Conservation (phyloP, 306 rosid genomes). For the Boehmeria nivea region DNA sequence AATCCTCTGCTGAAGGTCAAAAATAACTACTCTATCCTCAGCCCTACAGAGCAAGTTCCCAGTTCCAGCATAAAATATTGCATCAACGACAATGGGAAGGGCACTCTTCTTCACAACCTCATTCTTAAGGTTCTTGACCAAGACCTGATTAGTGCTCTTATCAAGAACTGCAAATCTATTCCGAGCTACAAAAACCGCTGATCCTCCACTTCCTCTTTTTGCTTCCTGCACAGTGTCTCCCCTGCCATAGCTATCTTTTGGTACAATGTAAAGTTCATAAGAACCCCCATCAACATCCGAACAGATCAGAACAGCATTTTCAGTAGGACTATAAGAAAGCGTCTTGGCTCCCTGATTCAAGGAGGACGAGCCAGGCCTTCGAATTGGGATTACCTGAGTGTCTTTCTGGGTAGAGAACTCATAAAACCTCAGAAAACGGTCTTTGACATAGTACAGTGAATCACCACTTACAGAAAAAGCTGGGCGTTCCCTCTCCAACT, state of each 20-base stretch:
- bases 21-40: slow-evolving; percentile 69
- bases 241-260: slow-evolving; percentile 70
- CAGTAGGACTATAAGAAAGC: slow-evolving; percentile 71
- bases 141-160: slow-evolving; percentile 63
- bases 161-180: slow-evolving; percentile 87
- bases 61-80: slow-evolving; percentile 76
- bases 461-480: slow-evolving; percentile 75
- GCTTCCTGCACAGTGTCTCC: slow-evolving; percentile 70
- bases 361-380: slow-evolving; percentile 67
- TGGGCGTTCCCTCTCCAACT: slow-evolving; percentile 85
- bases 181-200: slow-evolving; percentile 81
- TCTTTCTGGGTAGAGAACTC: slow-evolving; percentile 72
- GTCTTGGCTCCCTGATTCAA: slow-evolving; percentile 76
- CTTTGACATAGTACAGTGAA: slow-evolving; percentile 59
- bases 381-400: slow-evolving; percentile 62
- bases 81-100: slow-evolving; percentile 62
- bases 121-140: slow-evolving; percentile 60
- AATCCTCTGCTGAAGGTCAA: slow-evolving; percentile 72
- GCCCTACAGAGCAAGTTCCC: slow-evolving; percentile 75
- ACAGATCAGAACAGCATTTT: slow-evolving; percentile 69
- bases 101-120: slow-evolving; percentile 70
- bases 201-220: slow-evolving; percentile 75
- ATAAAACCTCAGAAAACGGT: slow-evolving; percentile 69
- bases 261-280: slow-evolving; percentile 68
- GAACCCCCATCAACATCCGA: slow-evolving; percentile 82